phyloP scores from a whole-genome alignment of 2,329 filamentous ascomycete species.

The Trichoderma aggressivum region DNA sequence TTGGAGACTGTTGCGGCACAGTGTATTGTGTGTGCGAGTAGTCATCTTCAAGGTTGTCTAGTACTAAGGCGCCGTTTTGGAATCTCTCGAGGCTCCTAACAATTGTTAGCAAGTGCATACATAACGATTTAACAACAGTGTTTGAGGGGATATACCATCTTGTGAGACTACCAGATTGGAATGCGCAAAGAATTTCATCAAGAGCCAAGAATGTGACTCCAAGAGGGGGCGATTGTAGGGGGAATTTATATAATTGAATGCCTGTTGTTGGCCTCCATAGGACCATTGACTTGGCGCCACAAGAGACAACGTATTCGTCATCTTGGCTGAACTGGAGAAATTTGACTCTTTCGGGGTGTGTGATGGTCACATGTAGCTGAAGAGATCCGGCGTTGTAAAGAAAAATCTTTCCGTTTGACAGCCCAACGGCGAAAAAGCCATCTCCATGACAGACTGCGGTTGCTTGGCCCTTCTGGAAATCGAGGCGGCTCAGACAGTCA shows the following conservation, averaged over 20 bases:
- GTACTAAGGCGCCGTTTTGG: background rate
- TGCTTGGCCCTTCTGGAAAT: background rate
- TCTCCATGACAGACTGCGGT: background rate
- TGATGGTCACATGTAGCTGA: background rate
- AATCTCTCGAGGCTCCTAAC: background rate
- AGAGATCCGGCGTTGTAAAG: background rate
- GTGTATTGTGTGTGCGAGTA: background rate
- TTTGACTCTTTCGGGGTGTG: background rate
- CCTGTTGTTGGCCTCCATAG: background rate
- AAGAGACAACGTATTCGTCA: slow-evolving; percentile 2
- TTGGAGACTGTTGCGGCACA: background rate
- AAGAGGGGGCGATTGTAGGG: background rate
- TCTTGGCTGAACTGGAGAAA: background rate
- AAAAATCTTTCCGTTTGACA: background rate
- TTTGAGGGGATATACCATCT: background rate
- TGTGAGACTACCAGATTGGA: background rate
- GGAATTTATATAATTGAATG: background rate
- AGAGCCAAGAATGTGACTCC: background rate
- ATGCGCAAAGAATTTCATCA: background rate
- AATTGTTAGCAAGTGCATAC: background rate
- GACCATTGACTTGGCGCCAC: background rate
- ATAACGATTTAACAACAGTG: background rate
- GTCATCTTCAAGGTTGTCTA: background rate
- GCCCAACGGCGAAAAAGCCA: background rate
- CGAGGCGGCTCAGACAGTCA: background rate